Evolutionary conservation across 129 eudicot genomes (phyloP).

Genomic region (Escallonia herrerae): DNA sequence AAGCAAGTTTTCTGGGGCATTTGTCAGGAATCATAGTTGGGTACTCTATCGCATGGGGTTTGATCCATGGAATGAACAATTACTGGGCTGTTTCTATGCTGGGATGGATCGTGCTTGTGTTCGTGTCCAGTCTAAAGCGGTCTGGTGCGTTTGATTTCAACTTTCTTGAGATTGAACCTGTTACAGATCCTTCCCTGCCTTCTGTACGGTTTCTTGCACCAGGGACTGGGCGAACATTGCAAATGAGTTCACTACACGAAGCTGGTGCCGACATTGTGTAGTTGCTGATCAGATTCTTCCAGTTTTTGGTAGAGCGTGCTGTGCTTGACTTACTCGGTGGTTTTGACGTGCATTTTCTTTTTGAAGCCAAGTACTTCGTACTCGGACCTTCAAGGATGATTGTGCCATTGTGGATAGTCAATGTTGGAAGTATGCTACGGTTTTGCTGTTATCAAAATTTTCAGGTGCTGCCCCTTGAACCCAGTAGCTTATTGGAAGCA

Average conservation of each 20-base stretch:
- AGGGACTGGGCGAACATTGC: conserved; percentile 72
- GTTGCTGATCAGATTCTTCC: conserved; percentile 9
- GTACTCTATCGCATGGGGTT: conserved; percentile 86
- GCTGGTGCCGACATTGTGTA: conserved; percentile 68
- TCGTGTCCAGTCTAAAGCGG: conserved; percentile 68
- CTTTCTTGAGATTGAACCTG: conserved; percentile 85
- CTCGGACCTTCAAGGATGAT: background rate
- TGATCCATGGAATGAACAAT: conserved; percentile 90
- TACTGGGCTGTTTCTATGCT: conserved; percentile 82
- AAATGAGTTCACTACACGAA: conserved; percentile 47
- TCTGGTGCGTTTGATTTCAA: conserved; percentile 66
- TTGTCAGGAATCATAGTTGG: conserved; percentile 86
- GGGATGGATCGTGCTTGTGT: conserved; percentile 72
- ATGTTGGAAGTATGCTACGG: background rate
- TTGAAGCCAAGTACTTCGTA: background rate
- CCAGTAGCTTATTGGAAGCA: background rate
- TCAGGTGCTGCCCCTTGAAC: background rate
- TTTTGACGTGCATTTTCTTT: background rate
- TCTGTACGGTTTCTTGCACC: conserved; percentile 45
- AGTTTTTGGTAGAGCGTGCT: background rate
- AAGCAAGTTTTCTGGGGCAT: conserved; percentile 97
- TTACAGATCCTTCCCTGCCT: conserved; percentile 73
- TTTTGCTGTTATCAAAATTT: background rate
- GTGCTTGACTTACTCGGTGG: background rate
- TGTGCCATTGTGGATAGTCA: background rate